A percentile compares a stretch with the other conserved stretches of the same genome.
phyloP scores from a whole-genome alignment of 1,139 yeast species.

The Wickerhamomyces sp. region DNA sequence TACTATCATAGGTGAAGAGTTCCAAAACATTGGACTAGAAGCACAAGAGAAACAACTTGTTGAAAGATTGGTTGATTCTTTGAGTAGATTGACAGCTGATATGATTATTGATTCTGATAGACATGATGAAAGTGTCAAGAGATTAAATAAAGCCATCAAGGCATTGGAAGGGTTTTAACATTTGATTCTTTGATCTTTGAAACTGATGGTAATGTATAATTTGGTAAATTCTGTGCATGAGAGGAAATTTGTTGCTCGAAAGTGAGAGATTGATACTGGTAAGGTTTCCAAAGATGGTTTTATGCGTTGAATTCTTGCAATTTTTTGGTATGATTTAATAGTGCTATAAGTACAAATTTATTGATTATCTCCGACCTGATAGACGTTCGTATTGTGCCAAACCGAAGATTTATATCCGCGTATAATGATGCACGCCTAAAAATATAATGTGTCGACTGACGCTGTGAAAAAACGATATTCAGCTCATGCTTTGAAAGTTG shows the following conservation, averaged over 20 bases:
- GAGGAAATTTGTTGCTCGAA: not conserved
- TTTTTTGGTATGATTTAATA: too few species aligned
- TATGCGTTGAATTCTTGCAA: too few species aligned
- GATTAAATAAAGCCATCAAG: conserved; percentile 74
- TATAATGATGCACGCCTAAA: too few species aligned
- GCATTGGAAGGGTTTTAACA: conserved; percentile 76
- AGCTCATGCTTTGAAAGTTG: too few species aligned
- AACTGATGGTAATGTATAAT: not conserved
- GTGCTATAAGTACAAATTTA: too few species aligned
- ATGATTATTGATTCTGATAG: conserved; percentile 81
- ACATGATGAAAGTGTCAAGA: conserved; percentile 71
- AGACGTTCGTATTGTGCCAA: too few species aligned
- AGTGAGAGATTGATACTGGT: not conserved
- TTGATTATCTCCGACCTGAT: too few species aligned
- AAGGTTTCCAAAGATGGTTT: too few species aligned
- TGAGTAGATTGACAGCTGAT: conserved; percentile 81
- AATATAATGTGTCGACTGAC: too few species aligned
- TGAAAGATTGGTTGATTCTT: conserved; percentile 79
- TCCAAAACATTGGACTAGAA: conserved; percentile 69
- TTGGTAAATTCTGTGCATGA: not conserved
- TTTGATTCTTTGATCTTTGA: not conserved
- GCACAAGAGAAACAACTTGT: conserved; percentile 71
- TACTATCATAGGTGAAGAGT: conserved; percentile 39
- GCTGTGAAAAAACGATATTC: too few species aligned
- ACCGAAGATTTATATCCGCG: too few species aligned